These are phyloP conservation scores for Boletellus ananas DNA, from an alignment of 768 basidiomycete species.

Conservation along the genomic window DNA sequence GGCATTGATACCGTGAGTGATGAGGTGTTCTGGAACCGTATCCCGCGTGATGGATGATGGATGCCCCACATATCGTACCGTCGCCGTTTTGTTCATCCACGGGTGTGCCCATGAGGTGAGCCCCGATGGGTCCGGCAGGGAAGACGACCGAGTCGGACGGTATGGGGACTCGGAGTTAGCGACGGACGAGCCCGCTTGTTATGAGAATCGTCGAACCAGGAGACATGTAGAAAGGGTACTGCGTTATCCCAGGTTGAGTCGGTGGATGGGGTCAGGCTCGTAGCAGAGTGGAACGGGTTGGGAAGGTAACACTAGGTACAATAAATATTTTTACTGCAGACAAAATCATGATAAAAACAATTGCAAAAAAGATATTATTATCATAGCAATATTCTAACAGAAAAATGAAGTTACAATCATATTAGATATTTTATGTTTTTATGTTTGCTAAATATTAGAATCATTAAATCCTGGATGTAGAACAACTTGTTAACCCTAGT, in stretches of 20 bases:
- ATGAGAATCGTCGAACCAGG: rapidly evolving
- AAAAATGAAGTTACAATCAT: no score
- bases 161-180: neutral
- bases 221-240: neutral
- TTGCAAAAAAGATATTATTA: no score
- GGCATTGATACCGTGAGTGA: constrained; percentile 7
- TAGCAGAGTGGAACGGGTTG: neutral
- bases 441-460: no score
- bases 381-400: no score
- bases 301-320: no score
- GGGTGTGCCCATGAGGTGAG: neutral
- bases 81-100: constrained; percentile 7
- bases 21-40: constrained; percentile 9
- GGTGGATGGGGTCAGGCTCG: no score
- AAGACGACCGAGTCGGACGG: neutral
- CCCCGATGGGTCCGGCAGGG: neutral
- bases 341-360: no score
- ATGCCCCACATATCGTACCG: neutral
- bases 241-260: neutral
- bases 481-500: no score
- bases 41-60: neutral
- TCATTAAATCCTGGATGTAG: no score
- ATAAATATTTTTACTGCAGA: no score
- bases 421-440: no score
- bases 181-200: no score